Percentiles rank a stretch among this genome's conserved stretches.
These are phyloP conservation scores for Stephania yunnanensis DNA, from an alignment of 164 flowering plant genomes.

Conservation along the genomic window DNA sequence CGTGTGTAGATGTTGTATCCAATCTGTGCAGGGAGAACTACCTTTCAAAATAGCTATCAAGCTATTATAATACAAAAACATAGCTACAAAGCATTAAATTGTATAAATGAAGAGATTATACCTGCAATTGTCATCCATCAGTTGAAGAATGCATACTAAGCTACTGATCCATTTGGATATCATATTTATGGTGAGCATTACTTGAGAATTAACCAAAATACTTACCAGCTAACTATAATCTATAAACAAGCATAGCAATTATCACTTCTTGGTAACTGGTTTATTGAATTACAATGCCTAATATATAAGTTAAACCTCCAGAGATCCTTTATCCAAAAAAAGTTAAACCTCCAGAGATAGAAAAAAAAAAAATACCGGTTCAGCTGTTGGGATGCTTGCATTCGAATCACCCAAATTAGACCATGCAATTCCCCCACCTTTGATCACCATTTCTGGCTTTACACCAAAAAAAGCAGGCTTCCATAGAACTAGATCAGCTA, in stretches of 20 bases:
- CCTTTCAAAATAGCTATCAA: neutral
- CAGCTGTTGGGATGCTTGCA: slow-evolving; percentile 98
- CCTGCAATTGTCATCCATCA: neutral
- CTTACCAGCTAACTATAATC: neutral
- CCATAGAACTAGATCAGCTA: slow-evolving; percentile 96
- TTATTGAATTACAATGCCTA: neutral
- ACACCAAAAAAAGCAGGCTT: slow-evolving; percentile 91
- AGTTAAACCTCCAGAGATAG: neutral
- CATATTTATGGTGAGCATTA: neutral
- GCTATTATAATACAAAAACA: neutral
- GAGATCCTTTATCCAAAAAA: neutral
- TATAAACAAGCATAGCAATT: neutral
- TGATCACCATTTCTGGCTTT: slow-evolving; percentile 93
- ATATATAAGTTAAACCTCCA: neutral
- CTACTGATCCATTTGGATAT: neutral
- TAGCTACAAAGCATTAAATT: neutral
- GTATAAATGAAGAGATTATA: neutral
- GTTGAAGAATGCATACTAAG: neutral
- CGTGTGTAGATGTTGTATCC: neutral
- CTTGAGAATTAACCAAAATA: neutral
- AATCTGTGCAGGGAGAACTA: neutral
- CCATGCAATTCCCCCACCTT: slow-evolving; percentile 96
- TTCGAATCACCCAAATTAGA: slow-evolving; percentile 98
- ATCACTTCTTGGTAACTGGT: neutral
- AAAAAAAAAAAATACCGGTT: slow-evolving; percentile 51